Percentiles rank a stretch among this genome's conserved stretches.
These are phyloP conservation scores for Sporodiniella umbellata DNA, from an alignment of 371 early-diverging fungal genomes.

Conservation along the genomic window DNA sequence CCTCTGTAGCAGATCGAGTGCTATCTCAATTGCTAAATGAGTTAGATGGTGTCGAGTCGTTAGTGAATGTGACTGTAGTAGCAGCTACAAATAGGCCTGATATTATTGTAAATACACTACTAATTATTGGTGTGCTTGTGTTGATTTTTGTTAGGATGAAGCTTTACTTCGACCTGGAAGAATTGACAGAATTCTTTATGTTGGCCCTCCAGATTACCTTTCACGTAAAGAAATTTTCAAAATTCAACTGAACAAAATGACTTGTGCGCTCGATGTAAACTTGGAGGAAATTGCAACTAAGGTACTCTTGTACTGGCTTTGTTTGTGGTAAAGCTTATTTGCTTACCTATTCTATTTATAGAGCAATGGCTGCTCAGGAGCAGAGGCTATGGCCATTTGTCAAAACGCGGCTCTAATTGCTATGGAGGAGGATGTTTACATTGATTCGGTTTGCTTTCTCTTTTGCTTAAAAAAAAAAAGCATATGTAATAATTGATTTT, in stretches of 20 bases:
- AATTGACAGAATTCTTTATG: conserved; percentile 93
- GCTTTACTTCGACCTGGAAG: conserved; percentile 96
- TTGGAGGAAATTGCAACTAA: conserved; percentile 54
- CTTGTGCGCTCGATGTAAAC: conserved; percentile 58
- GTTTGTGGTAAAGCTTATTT: no score
- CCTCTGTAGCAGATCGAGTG: conserved; percentile 91
- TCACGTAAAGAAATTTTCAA: conserved; percentile 82
- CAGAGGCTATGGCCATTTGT: conserved; percentile 91
- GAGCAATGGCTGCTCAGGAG: conserved; percentile 93
- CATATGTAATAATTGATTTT: no score
- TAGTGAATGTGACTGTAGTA: conserved; percentile 93
- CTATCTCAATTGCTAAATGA: conserved; percentile 92
- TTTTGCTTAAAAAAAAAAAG: neutral
- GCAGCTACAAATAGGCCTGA: conserved; percentile 99
- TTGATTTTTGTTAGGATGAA: conserved; percentile 59
- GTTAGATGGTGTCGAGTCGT: conserved; percentile 94
- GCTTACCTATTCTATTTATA: no score
- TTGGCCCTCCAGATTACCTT: conserved; percentile 82
- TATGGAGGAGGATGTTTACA: conserved; percentile 81
- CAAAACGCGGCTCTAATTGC: conserved; percentile 93
- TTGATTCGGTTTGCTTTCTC: conserved; percentile 37
- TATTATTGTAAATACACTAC: conserved; percentile 65
- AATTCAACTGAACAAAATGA: conserved; percentile 71
- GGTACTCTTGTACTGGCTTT: conserved; percentile 31
- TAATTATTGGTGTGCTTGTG: neutral